These are phyloP conservation scores for Lachnellula suecica DNA, from an alignment of 2,329 filamentous ascomycete species.

Conservation along the genomic window DNA sequence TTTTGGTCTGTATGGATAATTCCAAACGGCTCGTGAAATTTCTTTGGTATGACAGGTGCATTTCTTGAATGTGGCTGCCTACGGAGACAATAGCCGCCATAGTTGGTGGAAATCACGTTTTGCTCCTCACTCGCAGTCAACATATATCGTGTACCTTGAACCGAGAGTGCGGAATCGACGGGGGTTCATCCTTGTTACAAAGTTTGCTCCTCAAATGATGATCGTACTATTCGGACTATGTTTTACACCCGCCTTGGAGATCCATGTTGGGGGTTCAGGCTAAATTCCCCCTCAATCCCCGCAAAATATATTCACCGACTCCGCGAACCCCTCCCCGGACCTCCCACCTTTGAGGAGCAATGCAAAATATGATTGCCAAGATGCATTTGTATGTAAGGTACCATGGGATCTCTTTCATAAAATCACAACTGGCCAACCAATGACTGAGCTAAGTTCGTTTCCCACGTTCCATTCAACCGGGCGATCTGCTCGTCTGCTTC, in stretches of 20 bases:
- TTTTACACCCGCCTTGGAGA: conserved; percentile 8
- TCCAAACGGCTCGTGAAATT: not conserved
- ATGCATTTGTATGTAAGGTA: not conserved
- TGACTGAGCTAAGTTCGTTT: not conserved
- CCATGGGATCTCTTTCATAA: not conserved
- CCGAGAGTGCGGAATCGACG: not conserved
- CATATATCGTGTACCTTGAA: not conserved
- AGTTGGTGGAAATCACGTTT: conserved; percentile 14
- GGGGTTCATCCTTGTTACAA: too few species aligned
- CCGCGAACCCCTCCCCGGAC: conserved; percentile 1
- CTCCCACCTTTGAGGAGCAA: not conserved
- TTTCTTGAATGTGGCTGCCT: not conserved
- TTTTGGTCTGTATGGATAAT: not conserved
- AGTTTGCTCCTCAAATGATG: too few species aligned
- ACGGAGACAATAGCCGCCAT: conserved; percentile 1
- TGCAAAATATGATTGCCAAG: too few species aligned
- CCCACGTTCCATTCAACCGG: conserved; percentile 11
- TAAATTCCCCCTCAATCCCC: conserved; percentile 23
- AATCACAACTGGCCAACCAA: not conserved
- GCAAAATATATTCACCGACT: conserved; percentile 26
- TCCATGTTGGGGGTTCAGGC: conserved; percentile 19
- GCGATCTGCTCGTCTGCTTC: conserved; percentile 1
- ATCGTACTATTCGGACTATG: not conserved
- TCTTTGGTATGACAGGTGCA: not conserved
- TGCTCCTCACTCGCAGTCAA: not conserved